phyloP scores from a whole-genome alignment of 352 stramenopile genomes.

The Globisporangium parvum region DNA sequence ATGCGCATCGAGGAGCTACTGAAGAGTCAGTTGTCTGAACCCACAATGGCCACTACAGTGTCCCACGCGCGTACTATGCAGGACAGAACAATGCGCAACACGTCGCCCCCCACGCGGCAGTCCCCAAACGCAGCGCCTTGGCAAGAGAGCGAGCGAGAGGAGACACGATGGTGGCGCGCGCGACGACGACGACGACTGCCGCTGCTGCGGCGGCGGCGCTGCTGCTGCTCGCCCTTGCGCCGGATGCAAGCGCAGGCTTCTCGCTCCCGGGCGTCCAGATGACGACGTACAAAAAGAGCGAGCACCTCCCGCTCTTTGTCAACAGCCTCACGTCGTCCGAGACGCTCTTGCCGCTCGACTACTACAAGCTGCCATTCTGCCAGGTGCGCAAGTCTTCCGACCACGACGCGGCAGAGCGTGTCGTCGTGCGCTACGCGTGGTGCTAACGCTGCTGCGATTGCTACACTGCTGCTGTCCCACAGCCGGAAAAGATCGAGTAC shows the following conservation, averaged over 20 bases:
- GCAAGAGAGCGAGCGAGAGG: no score
- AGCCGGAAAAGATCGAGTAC: constrained; percentile 90
- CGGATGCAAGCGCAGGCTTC: constrained; percentile 27
- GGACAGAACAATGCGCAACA: no score
- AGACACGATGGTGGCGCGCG: not conserved
- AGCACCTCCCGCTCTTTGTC: constrained; percentile 88
- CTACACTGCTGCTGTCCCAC: not conserved
- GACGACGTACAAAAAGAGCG: constrained; percentile 83
- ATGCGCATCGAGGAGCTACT: no score
- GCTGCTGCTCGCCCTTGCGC: constrained; percentile 15
- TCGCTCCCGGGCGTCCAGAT: constrained; percentile 84
- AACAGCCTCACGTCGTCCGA: constrained; percentile 94
- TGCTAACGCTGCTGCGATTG: not conserved
- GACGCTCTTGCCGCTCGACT: constrained; percentile 95
- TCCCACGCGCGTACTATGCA: no score
- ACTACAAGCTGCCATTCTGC: constrained; percentile 98
- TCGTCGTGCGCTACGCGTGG: no score
- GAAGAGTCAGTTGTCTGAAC: no score
- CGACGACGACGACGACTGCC: not conserved
- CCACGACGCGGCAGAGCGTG: no score
- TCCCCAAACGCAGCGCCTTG: no score
- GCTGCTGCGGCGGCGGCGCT: no score
- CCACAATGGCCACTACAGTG: no score
- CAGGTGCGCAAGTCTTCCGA: no score
- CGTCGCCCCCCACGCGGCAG: no score